Conservation (phyloP, 1,139 yeast genomes). For the Diutina ranongensis region DNA sequence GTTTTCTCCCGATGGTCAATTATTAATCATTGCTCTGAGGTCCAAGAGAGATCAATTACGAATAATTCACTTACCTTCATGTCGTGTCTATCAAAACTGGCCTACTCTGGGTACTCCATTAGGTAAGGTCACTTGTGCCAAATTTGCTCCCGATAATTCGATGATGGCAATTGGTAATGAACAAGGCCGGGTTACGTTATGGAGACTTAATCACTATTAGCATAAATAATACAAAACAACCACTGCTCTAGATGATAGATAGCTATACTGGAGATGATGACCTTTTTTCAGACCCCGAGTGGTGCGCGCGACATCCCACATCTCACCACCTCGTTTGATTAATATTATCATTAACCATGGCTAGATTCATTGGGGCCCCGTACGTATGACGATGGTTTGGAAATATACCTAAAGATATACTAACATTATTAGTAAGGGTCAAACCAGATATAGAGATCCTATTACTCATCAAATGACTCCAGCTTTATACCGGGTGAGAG, state of each 20-base stretch:
- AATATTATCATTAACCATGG: too few relatives aligned
- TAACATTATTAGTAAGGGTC: conserved; percentile 15
- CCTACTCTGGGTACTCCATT: conserved; percentile 95
- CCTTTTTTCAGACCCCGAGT: too few relatives aligned
- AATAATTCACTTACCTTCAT: conserved; percentile 79
- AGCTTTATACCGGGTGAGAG: conserved; percentile 80
- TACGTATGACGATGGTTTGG: not conserved
- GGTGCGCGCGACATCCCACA: too few relatives aligned
- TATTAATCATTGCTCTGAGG: conserved; percentile 75
- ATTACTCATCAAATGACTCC: conserved; percentile 85
- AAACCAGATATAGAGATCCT: conserved; percentile 54
- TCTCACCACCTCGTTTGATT: too few relatives aligned
- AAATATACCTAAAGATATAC: conserved; percentile 8
- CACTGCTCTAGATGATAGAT: too few relatives aligned
- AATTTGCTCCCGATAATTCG: conserved; percentile 73
- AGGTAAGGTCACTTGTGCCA: conserved; percentile 79
- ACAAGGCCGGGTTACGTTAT: conserved; percentile 79
- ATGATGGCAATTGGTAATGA: conserved; percentile 86
- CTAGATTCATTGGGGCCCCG: conserved; percentile 6
- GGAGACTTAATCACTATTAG: conserved; percentile 39
- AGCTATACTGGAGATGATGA: too few relatives aligned
- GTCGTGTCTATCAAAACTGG: conserved; percentile 87
- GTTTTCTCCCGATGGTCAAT: conserved; percentile 84
- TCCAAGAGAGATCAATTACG: conserved; percentile 80
- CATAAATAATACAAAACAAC: not conserved